Base-by-base conservation (phyloP, 2,329 filamentous ascomycete species). In the Fusarium coicis region DNA sequence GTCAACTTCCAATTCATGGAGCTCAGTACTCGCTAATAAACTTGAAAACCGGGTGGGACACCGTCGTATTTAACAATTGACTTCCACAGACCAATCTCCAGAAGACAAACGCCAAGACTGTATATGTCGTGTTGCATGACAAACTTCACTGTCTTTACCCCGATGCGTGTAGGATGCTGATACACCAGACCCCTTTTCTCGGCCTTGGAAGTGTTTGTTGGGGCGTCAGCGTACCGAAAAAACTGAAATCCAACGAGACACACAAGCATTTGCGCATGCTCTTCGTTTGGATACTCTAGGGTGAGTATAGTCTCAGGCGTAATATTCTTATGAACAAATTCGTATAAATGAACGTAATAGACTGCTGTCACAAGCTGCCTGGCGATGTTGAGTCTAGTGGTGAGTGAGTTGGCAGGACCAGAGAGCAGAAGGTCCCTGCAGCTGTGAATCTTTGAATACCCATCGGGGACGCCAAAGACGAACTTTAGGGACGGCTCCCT, bases 121-220 rank as follows among this genome's bases (percentile, higher is more conserved):
- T 63, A 63, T 5, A 63, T 63, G 2, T 63, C 59, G 4, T 63
- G 59, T 12, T 63, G 42, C 50, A 63, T 63, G 2, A 54, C 30
- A 56, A 40, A 62, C 1, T 23, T 56, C 0, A n/a, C 18, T 6
- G 5, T 19, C 10, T 28, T 11, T 2, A 14, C 21, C 6, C 52
- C 28, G 2, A 12, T 14, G 1, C 59, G 40, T 2, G 42, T 47
- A 10, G 50, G 59, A 7, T 63, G 59, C 14, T 47, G 59, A 19
- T 63, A 63, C 1, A 63, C 12, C 1, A 36, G 10, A n/a, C 19
- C 28, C 1, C 37, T 40, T 2, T 26, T 30, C 5, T 62, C 15
- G 12, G 10, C 1, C 11, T 39, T 34, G 14, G 50, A 34, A 21
- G 10, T 56, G 10, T 62, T 62, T 32, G 50, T 62, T 5, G 11